Evolutionary conservation across 2,329 filamentous ascomycete species (phyloP).

Genomic region (Dactylonectria macrodidyma): DNA sequence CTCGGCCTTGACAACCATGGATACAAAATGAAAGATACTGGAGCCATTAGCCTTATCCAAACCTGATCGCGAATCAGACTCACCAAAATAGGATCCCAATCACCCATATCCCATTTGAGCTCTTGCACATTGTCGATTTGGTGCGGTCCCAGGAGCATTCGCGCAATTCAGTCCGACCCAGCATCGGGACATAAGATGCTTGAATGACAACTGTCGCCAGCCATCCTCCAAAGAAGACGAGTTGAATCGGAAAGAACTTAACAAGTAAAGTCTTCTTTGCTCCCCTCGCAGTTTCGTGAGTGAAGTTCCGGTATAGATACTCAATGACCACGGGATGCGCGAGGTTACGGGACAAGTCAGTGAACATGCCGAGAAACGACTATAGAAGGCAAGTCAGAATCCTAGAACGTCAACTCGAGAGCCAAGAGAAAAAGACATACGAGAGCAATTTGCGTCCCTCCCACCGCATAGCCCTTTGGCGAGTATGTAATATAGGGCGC

Average conservation of each 20-base stretch:
- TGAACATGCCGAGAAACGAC: background rate
- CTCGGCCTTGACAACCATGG: background rate
- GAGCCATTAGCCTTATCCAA: background rate
- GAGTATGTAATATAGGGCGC: slow-evolving; percentile 8
- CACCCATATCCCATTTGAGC: slow-evolving; percentile 7
- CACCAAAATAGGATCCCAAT: slow-evolving; percentile 10
- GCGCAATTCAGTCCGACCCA: background rate
- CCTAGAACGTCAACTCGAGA: background rate
- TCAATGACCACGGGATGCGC: background rate
- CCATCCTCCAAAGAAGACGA: slow-evolving; percentile 1
- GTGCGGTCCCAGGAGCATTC: background rate
- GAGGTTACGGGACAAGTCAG: background rate
- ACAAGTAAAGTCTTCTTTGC: background rate
- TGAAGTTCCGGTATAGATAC: background rate
- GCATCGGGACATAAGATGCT: slow-evolving; percentile 6
- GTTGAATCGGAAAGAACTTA: slow-evolving; percentile 1
- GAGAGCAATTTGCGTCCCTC: slow-evolving; percentile 3
- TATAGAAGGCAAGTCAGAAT: slow-evolving; percentile 3
- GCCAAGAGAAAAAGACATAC: background rate
- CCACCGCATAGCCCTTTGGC: background rate
- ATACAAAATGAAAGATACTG: slow-evolving; percentile 7
- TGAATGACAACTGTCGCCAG: background rate
- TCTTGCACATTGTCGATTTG: background rate
- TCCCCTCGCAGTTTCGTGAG: background rate
- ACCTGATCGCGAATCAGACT: background rate